phyloP scores from a whole-genome alignment of 2,329 filamentous ascomycete genomes.

The Ceratocystis cubensis region DNA sequence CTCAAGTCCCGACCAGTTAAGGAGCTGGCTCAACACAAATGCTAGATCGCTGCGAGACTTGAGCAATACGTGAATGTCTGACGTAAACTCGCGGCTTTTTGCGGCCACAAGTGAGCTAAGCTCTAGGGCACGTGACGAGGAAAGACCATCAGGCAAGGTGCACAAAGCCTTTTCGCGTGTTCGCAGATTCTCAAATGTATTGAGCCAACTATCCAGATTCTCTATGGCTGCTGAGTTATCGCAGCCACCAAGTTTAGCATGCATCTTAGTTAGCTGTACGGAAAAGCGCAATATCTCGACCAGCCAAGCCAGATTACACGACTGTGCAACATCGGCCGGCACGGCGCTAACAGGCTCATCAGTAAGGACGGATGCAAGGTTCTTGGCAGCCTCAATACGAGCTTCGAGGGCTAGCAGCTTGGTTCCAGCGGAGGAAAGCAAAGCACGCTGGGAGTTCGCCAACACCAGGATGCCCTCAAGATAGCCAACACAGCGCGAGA shows the following conservation, averaged over 20 bases:
- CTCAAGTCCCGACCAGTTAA: conserved; percentile 45
- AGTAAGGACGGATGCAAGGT: conserved; percentile 13
- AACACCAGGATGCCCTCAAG: conserved; percentile 72
- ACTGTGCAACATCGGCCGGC: conserved; percentile 6
- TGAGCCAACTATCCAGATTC: conserved; percentile 39
- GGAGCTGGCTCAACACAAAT: conserved; percentile 54
- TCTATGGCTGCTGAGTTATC: conserved; percentile 36
- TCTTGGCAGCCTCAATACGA: not conserved
- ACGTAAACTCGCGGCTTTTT: conserved; percentile 30
- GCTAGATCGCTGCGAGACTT: conserved; percentile 42
- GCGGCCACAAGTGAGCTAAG: conserved; percentile 29
- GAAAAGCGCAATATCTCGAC: conserved; percentile 53
- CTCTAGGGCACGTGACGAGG: conserved; percentile 29
- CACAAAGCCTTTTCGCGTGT: conserved; percentile 33
- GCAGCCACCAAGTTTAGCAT: conserved; percentile 49
- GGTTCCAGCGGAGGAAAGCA: conserved; percentile 26
- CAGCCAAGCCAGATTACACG: conserved; percentile 43
- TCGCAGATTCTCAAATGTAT: conserved; percentile 35
- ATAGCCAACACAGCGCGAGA: conserved; percentile 65
- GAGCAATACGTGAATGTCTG: conserved; percentile 33
- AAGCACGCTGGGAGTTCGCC: conserved; percentile 46
- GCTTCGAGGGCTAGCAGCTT: conserved; percentile 13
- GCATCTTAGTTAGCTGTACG: conserved; percentile 49
- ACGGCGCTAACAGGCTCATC: conserved; percentile 1
- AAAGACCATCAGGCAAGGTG: conserved; percentile 40